These are phyloP conservation scores for Globisporangium okanoganense DNA, from an alignment of 352 stramenopile genomes.

Conservation along the genomic window DNA sequence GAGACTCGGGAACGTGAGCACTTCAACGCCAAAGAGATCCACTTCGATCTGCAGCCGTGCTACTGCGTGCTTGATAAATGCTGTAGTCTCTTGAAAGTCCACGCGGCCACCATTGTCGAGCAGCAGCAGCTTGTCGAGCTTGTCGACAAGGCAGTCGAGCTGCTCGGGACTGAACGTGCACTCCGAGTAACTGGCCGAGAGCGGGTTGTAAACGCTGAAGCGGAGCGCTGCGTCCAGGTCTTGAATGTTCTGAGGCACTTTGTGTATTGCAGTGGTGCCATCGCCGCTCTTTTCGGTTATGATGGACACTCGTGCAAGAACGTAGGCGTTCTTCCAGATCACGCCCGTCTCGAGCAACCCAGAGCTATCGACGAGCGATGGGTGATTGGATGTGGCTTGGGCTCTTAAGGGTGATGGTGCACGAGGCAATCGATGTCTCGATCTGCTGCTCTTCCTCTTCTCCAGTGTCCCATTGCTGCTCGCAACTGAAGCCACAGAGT, in stretches of 20 bases:
- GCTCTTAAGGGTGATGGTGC: constrained; percentile 13
- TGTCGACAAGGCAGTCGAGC: constrained; percentile 3
- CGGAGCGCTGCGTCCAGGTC: constrained; percentile 1
- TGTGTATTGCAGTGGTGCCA: neutral
- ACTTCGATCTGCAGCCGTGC: constrained; percentile 46
- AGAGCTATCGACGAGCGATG: neutral
- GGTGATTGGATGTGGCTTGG: constrained; percentile 7
- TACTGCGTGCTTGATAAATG: constrained; percentile 37
- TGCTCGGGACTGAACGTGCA: constrained; percentile 10
- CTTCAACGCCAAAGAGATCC: constrained; percentile 46
- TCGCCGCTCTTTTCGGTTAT: neutral
- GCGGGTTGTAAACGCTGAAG: constrained; percentile 14
- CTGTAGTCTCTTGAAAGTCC: constrained; percentile 4
- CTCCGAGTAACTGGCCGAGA: constrained; percentile 9
- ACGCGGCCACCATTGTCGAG: neutral
- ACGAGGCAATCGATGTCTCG: constrained; percentile 16
- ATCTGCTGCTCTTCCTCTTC: constrained; percentile 21
- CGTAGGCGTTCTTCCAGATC: constrained; percentile 50
- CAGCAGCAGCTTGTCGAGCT: neutral
- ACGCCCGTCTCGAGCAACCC: constrained; percentile 43
- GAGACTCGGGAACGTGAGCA: constrained; percentile 47
- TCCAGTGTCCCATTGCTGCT: neutral
- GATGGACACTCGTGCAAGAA: constrained; percentile 34
- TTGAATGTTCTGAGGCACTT: constrained; percentile 7
- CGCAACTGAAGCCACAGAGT: neutral